A percentile compares a stretch with the other conserved stretches of the same genome.
These are phyloP conservation scores for Paraurostyla sp. DNA, from an alignment of 73 alveolate genomes.

Conservation along the genomic window DNA sequence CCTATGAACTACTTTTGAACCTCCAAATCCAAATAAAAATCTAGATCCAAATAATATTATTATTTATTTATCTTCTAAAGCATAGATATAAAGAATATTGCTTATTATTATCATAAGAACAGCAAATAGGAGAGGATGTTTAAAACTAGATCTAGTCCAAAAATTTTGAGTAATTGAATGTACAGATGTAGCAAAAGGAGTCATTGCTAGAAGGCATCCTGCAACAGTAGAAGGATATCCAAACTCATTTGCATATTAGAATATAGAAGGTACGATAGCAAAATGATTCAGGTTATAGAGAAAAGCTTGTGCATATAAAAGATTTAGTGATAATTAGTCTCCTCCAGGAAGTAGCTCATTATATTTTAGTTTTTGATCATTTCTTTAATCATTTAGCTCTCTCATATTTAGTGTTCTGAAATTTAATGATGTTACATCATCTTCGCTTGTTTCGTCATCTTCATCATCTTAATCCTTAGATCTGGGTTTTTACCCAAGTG, in stretches of 20 bases:
- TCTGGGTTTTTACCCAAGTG: background rate
- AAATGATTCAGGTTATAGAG: conserved; percentile 35
- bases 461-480: background rate
- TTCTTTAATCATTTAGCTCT: conserved; percentile 13
- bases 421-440: background rate
- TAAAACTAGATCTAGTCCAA: conserved; percentile 40
- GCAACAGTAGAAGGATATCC: background rate
- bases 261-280: conserved; percentile 51
- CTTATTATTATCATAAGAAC: conserved; percentile 51
- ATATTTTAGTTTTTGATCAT: background rate
- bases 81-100: conserved; percentile 31
- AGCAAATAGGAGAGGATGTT: conserved; percentile 46
- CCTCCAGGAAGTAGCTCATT: conserved; percentile 13
- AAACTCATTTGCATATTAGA: conserved; percentile 15
- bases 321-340: background rate
- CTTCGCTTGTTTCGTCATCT: conserved; percentile 19
- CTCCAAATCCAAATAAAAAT: conserved; percentile 72
- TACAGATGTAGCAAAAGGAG: conserved; percentile 59
- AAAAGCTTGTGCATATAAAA: conserved; percentile 35
- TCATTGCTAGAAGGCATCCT: conserved; percentile 61
- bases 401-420: conserved; percentile 20
- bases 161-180: conserved; percentile 29
- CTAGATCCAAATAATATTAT: conserved; percentile 37
- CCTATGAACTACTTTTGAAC: conserved; percentile 73
- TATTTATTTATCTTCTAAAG: background rate